Evolutionary conservation across 192 early-diverging fungal genomes (phyloP).

Genomic region (Anaeromyces robustus): DNA sequence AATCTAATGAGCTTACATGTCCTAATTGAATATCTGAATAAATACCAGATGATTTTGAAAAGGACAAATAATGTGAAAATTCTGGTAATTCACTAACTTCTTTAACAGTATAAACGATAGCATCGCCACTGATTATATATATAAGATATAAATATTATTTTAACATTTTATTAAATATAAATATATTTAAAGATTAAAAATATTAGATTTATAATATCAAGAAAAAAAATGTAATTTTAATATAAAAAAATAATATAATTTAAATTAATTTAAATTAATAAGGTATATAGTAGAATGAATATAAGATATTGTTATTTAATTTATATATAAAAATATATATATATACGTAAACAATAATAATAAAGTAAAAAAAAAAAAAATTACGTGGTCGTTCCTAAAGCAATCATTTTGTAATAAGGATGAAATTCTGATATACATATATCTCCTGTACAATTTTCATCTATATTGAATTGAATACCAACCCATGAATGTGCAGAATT

Average conservation of each 20-base stretch:
- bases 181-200: no score
- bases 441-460: neutral
- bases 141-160: neutral
- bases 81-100: slow-evolving; percentile 22
- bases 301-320: no score
- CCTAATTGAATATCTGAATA: slow-evolving; percentile 10
- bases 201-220: no score
- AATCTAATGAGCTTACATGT: slow-evolving; percentile 32
- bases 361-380: neutral
- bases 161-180: no score
- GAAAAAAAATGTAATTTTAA: no score
- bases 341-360: neutral
- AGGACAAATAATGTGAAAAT: slow-evolving; percentile 28
- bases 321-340: no score
- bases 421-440: neutral
- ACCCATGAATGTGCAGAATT: neutral
- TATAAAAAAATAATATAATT: no score
- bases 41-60: slow-evolving; percentile 3
- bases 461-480: neutral
- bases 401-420: neutral
- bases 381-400: neutral
- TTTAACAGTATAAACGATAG: slow-evolving; percentile 30
- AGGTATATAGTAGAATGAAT: no score
- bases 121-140: slow-evolving; percentile 17
- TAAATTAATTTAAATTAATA: no score